Evolutionary conservation across 2,329 filamentous ascomycete species (phyloP).

Genomic region (Aspergillus eucalypticola): DNA sequence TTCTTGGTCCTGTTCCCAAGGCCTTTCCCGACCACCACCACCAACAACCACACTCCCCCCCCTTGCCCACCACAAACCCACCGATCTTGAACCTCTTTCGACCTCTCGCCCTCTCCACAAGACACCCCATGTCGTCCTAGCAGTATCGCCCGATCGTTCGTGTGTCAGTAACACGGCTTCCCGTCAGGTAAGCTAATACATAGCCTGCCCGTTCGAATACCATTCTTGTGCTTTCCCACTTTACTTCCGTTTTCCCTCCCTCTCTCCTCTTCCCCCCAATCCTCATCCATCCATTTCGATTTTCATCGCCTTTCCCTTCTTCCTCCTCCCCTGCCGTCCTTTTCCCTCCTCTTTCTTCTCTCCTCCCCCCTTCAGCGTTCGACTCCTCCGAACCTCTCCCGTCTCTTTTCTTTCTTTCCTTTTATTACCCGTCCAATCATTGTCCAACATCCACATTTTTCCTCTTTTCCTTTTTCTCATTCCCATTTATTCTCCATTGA

Average conservation of each 20-base stretch:
- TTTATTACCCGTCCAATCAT: slow-evolving; percentile 5
- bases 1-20: slow-evolving; percentile 3
- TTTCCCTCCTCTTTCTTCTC: background rate
- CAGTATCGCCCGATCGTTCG: slow-evolving; percentile 26
- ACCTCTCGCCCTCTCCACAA: slow-evolving; percentile 12
- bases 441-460: slow-evolving; percentile 1
- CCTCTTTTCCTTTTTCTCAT: slow-evolving; percentile 4
- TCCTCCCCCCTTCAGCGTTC: background rate
- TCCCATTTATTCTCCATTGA: slow-evolving; percentile 11
- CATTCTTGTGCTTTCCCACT: too few species aligned
- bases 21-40: slow-evolving; percentile 1
- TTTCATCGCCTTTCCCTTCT: slow-evolving; percentile 12
- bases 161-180: slow-evolving; percentile 32
- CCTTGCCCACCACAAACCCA: slow-evolving; percentile 9
- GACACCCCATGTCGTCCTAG: slow-evolving; percentile 34
- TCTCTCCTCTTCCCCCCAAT: background rate
- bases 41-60: slow-evolving; percentile 6
- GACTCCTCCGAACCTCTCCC: slow-evolving; percentile 8
- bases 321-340: background rate
- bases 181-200: slow-evolving; percentile 27
- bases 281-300: background rate
- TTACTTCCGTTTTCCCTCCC: background rate
- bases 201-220: background rate
- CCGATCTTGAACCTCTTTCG: slow-evolving; percentile 12
- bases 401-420: slow-evolving; percentile 3